These are phyloP conservation scores for Crotalaria pallida DNA, from an alignment of 306 rosid species.

Conservation along the genomic window DNA sequence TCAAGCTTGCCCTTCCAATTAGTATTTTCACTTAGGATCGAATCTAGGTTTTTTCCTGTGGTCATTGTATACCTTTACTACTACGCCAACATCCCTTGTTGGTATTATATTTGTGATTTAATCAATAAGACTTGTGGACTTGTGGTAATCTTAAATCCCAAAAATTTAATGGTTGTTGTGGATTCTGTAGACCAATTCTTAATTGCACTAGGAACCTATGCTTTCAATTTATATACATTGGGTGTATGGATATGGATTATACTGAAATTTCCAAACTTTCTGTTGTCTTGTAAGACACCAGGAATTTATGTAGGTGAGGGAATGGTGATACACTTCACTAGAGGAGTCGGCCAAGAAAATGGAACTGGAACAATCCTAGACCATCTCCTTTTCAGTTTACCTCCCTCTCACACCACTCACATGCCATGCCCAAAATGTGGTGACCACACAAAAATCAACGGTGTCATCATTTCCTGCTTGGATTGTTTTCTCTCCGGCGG, in stretches of 20 bases:
- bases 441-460: constrained; percentile 23
- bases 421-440: constrained; percentile 56
- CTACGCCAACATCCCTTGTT: too few species aligned
- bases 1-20: too few species aligned
- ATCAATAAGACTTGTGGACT: too few species aligned
- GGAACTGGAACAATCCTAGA: constrained; percentile 40
- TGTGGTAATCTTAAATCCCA: too few species aligned
- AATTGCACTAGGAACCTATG: neutral
- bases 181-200: neutral
- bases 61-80: too few species aligned
- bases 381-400: constrained; percentile 36
- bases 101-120: too few species aligned
- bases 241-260: neutral
- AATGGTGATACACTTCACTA: constrained; percentile 74
- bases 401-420: constrained; percentile 25
- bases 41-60: too few species aligned
- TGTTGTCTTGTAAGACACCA: constrained; percentile 20
- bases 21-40: too few species aligned
- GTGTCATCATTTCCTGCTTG: constrained; percentile 61
- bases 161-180: neutral
- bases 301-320: constrained; percentile 65
- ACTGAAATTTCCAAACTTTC: constrained; percentile 1
- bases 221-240: neutral
- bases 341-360: constrained; percentile 39
- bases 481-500: constrained; percentile 61